These are phyloP conservation scores for Exsudoporus frostii DNA, from an alignment of 768 basidiomycete genomes.

Conservation along the genomic window DNA sequence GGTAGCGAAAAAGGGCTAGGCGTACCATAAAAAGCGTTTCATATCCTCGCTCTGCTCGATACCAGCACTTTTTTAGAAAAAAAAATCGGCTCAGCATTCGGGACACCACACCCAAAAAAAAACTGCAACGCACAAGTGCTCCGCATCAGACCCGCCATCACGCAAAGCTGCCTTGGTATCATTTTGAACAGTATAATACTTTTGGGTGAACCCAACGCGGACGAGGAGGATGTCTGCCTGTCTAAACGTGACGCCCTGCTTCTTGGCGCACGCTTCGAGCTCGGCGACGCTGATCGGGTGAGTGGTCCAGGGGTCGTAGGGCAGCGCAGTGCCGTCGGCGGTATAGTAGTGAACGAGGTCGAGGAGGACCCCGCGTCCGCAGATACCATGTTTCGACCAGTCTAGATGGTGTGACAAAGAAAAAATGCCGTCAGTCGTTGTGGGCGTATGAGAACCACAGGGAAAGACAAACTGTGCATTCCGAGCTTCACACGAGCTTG, in stretches of 20 bases:
- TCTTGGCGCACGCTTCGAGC: slow-evolving; percentile 55
- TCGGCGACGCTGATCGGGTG: slow-evolving; percentile 52
- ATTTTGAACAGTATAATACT: slow-evolving; percentile 43
- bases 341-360: slow-evolving; percentile 58
- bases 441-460: not conserved
- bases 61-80: slow-evolving; percentile 48
- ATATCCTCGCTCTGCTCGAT: slow-evolving; percentile 67
- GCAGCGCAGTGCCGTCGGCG: slow-evolving; percentile 37
- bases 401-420: slow-evolving; percentile 35
- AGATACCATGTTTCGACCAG: slow-evolving; percentile 70
- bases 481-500: slow-evolving; percentile 49
- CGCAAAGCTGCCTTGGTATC: slow-evolving; percentile 44
- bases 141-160: slow-evolving; percentile 33
- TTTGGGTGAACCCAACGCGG: slow-evolving; percentile 61
- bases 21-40: slow-evolving; percentile 70
- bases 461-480: slow-evolving; percentile 57
- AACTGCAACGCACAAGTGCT: slow-evolving; percentile 47
- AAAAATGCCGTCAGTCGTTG: not conserved
- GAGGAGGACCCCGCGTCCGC: slow-evolving; percentile 64
- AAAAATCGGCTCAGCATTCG: not conserved
- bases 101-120: not conserved
- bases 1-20: not conserved
- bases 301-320: slow-evolving; percentile 63
- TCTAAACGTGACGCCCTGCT: slow-evolving; percentile 56
- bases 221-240: slow-evolving; percentile 60